Conservation (phyloP, 129 eudicot genomes). For the Chrysanthemum seticuspe region DNA sequence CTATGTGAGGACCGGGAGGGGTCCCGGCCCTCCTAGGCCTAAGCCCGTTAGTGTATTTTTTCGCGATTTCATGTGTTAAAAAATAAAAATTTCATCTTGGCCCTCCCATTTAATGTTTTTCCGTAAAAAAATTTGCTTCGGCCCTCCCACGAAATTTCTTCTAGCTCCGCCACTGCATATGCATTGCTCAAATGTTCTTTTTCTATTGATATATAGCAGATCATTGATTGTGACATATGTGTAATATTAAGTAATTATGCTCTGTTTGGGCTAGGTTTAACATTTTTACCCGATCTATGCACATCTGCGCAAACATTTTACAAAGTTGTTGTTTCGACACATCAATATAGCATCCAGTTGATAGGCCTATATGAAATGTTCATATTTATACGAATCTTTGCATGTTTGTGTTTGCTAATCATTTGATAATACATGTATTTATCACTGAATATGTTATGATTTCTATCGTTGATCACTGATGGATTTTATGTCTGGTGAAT, state of each 20-base stretch:
- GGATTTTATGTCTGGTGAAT: slow-evolving; percentile 16
- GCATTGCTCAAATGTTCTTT: neutral
- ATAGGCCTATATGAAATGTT: slow-evolving; percentile 4
- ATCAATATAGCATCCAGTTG: neutral
- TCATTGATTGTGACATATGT: neutral
- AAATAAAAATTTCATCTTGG: no score
- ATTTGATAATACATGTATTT: slow-evolving; percentile 3
- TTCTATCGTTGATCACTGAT: neutral
- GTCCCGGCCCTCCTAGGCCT: no score
- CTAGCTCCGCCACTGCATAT: no score
- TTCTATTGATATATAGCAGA: neutral
- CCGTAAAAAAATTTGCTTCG: no score
- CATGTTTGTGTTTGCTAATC: neutral
- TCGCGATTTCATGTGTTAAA: no score
- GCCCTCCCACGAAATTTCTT: no score
- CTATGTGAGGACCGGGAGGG: no score
- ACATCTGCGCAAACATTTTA: neutral
- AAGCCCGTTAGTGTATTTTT: no score
- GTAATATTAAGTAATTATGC: neutral
- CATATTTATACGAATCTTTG: neutral
- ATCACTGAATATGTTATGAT: neutral
- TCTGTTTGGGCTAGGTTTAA: neutral
- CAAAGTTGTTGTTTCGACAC: neutral
- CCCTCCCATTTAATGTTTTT: no score
- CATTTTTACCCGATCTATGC: slow-evolving; percentile 3